A percentile compares a stretch with the other conserved stretches of the same genome.
These are phyloP conservation scores for Diaporthe eres DNA, from an alignment of 2,329 filamentous ascomycete genomes.

Conservation along the genomic window DNA sequence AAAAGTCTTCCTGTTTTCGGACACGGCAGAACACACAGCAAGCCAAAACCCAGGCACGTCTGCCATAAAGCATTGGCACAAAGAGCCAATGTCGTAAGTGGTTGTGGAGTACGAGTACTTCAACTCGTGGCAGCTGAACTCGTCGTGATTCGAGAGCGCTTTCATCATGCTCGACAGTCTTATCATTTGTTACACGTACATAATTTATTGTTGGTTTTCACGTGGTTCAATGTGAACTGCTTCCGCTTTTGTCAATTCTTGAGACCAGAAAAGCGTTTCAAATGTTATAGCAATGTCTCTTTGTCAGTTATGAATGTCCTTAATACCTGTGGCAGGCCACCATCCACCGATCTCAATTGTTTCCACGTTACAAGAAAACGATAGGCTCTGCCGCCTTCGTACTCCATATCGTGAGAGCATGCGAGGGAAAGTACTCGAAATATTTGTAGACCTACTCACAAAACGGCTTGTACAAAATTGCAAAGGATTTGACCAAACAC, in stretches of 20 bases:
- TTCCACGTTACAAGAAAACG: not conserved
- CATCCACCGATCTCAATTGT: not conserved
- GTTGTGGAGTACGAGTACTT: not conserved
- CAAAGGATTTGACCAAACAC: too few relatives aligned
- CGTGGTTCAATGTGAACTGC: not conserved
- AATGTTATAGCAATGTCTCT: not conserved
- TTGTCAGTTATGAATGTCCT: not conserved
- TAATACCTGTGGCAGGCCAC: not conserved
- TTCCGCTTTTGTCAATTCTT: not conserved
- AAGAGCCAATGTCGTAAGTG: not conserved
- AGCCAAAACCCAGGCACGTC: not conserved
- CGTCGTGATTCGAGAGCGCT: not conserved
- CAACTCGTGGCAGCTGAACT: not conserved
- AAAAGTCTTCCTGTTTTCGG: slow-evolving; percentile 1
- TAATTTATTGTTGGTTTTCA: not conserved
- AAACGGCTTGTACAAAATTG: too few relatives aligned
- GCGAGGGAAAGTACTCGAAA: too few relatives aligned
- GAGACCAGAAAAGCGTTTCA: too few relatives aligned
- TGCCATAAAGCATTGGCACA: not conserved
- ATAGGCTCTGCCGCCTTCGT: not conserved
- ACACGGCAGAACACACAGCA: not conserved
- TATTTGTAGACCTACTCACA: too few relatives aligned
- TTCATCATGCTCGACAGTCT: not conserved
- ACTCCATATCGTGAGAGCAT: too few relatives aligned
- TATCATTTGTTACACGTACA: not conserved